Evolutionary conservation across 2,329 filamentous ascomycete genomes (phyloP), one percentile per base, ranked within the genome.

Genomic region (Hypocrella siamensis): DNA sequence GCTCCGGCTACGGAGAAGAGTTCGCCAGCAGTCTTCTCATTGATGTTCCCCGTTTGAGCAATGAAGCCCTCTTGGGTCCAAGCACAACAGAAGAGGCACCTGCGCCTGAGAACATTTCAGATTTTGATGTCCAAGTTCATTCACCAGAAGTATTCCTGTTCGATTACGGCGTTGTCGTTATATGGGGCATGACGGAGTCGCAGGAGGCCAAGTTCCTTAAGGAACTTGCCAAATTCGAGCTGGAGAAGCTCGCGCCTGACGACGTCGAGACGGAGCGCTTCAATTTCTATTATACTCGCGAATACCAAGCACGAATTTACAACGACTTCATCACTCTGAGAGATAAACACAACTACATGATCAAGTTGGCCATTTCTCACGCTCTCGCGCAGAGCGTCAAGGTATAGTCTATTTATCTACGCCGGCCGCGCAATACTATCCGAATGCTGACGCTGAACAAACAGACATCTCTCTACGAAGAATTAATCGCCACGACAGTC

Each of bases 271-370:
- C 85, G 29, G 90, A 98, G 55, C 84, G 88, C 48, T 98, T 98
- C 67, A 98, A 98, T 54, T 98, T 96, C 55, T 98, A 98, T 63
- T 96, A 98, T 60, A 96, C 90, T 3, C 73, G 81, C 46, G 88
- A 96, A 51, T 98, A 98, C 53, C 92, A 98, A 57, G 84, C 90
- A 16, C 79, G 90, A 31, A 98, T 98, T 54, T 98, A 98, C 68
- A 98, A 98, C 56, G 90, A 98, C 57, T 98, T 98, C 47, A 98
- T 98, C 55, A 90, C 83, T 3, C 58, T 98, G 38, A 70, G 86
- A 30, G 88, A 96, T 46, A 93, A 93, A 57, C 77, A 77, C 47
- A 93, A 93, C 55, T 93, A 96, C 60, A 96, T 96, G 90, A 92
- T 80, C 43, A 96, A 96, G 60, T 65, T 96, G 24, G 85, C 88